These are phyloP conservation scores for Mucor plumbeus DNA, from an alignment of 371 early-diverging fungal genomes.

Conservation along the genomic window DNA sequence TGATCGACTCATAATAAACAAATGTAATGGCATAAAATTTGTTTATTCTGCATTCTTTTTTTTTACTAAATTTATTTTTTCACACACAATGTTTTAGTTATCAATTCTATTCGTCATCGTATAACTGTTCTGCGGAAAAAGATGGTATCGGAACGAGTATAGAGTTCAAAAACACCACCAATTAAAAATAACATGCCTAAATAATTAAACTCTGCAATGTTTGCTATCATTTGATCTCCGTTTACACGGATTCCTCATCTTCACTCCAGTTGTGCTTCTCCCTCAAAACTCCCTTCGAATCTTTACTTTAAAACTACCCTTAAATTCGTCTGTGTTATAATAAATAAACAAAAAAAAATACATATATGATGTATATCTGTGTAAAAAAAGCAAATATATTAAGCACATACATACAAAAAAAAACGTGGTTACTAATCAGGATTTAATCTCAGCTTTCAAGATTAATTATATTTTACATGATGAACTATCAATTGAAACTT, in stretches of 20 bases:
- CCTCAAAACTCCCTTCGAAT: background rate
- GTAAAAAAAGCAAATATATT: background rate
- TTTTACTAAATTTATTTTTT: background rate
- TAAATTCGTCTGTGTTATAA: conserved; percentile 14
- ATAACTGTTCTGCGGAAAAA: conserved; percentile 48
- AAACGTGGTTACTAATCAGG: background rate
- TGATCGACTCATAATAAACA: conserved; percentile 59
- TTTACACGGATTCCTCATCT: background rate
- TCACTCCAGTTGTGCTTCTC: background rate
- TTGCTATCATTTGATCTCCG: background rate
- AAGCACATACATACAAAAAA: background rate
- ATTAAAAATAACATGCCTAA: conserved; percentile 11
- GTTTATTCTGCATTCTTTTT: background rate
- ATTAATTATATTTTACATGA: background rate
- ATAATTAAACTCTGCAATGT: background rate
- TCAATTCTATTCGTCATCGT: conserved; percentile 53
- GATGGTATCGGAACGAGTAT: conserved; percentile 28
- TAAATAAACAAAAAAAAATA: background rate
- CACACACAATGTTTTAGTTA: conserved; percentile 33
- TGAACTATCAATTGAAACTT: background rate
- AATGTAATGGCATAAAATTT: conserved; percentile 50
- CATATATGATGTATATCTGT: background rate
- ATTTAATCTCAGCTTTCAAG: conserved; percentile 23
- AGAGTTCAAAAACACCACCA: conserved; percentile 17
- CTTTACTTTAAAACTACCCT: conserved; percentile 1